Conservation (phyloP, 75 land plant species). For the Cunninghamia lanceolata region DNA sequence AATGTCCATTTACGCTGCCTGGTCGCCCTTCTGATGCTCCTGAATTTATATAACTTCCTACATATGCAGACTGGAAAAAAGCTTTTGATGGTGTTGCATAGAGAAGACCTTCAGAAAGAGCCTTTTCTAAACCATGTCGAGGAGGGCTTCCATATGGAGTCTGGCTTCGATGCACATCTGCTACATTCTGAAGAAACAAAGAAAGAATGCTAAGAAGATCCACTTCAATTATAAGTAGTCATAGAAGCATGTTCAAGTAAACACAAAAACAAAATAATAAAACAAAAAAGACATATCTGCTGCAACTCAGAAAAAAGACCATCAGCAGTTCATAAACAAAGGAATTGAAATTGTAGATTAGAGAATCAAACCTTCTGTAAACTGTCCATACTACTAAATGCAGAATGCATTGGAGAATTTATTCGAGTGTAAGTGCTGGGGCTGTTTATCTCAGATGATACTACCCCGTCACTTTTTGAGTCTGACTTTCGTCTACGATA, state of each 20-base stretch:
- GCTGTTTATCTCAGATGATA: constrained; percentile 56
- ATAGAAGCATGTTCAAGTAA: not conserved
- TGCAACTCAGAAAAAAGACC: not conserved
- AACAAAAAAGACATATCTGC: not conserved
- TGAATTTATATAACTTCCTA: constrained; percentile 37
- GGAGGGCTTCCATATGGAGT: constrained; percentile 57
- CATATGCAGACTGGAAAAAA: constrained; percentile 29
- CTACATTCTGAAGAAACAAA: constrained; percentile 35
- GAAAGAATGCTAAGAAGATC: not conserved
- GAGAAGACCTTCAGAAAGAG: constrained; percentile 50
- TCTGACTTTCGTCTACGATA: constrained; percentile 49
- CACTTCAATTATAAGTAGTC: not conserved
- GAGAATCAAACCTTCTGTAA: constrained; percentile 45
- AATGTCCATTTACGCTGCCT: constrained; percentile 32
- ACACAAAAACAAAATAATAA: constrained; percentile 14
- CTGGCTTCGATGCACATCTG: constrained; percentile 28
- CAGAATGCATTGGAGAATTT: constrained; percentile 39
- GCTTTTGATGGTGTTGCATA: constrained; percentile 32
- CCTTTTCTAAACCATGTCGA: constrained; percentile 55
- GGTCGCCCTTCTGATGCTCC: constrained; percentile 40
- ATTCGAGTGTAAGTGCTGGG: constrained; percentile 37
- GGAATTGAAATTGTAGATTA: constrained; percentile 3
- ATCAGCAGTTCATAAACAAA: not conserved
- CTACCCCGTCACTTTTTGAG: constrained; percentile 41
- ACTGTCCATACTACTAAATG: constrained; percentile 47